Percentiles rank a stretch among this genome's conserved stretches.
Conservation (phyloP, 495 filamentous ascomycete genomes). For the Neurospora sp. region DNA sequence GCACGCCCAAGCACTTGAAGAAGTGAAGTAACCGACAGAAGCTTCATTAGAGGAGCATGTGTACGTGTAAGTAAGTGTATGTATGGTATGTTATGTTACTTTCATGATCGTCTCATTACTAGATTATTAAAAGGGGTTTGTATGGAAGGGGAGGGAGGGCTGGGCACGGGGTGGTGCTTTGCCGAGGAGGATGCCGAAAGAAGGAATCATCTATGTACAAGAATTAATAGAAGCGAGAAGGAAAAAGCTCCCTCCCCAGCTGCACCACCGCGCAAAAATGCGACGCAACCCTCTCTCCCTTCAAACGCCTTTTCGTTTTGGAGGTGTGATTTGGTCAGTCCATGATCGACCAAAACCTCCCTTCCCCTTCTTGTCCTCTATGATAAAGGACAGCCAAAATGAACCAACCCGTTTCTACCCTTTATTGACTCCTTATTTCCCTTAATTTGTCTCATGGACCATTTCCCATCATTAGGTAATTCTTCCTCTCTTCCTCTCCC, state of each 20-base stretch:
- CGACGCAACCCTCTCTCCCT: background rate
- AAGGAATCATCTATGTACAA: background rate
- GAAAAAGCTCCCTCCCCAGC: background rate
- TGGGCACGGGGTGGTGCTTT: background rate
- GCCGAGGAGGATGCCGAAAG: background rate
- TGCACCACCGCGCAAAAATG: background rate
- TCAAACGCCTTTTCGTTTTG: background rate
- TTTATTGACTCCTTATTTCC: background rate
- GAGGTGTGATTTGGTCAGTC: background rate
- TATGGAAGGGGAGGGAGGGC: background rate
- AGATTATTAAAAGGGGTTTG: background rate
- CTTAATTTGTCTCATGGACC: background rate
- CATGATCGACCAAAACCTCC: background rate
- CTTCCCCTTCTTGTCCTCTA: background rate
- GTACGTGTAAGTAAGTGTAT: background rate
- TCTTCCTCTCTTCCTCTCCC: background rate
- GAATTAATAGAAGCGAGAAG: slow-evolving; percentile 1
- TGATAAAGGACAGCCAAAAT: background rate
- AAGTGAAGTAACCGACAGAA: background rate
- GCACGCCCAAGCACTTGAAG: slow-evolving; percentile 26
- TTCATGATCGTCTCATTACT: slow-evolving; percentile 8
- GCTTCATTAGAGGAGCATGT: background rate
- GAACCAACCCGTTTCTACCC: background rate
- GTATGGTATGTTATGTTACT: background rate
- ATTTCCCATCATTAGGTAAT: background rate